Conservation (phyloP, 192 early-diverging fungal genomes). For the Fimicolochytrium jonesii region DNA sequence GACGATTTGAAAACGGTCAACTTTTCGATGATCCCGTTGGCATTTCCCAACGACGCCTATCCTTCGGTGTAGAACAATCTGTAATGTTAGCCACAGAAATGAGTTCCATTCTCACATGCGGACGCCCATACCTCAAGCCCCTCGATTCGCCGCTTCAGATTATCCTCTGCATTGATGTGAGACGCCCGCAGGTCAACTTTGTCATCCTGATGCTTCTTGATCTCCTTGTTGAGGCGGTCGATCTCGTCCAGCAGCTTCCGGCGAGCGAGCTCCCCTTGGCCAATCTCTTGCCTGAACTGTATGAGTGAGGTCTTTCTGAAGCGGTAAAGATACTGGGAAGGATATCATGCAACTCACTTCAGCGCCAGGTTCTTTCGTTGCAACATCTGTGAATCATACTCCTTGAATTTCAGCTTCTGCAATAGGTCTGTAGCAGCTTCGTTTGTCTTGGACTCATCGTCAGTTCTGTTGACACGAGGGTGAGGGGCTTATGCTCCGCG, state of each 20-base stretch:
- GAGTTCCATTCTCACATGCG: too few relatives aligned
- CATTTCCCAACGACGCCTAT: conserved; percentile 30
- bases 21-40: conserved; percentile 45
- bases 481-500: too few relatives aligned
- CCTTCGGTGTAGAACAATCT: too few relatives aligned
- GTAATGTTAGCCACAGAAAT: too few relatives aligned
- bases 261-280: conserved; percentile 19
- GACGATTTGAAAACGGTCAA: conserved; percentile 44
- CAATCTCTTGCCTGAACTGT: conserved; percentile 39
- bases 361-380: conserved; percentile 42
- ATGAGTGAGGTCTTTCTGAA: background rate
- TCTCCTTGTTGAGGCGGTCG: conserved; percentile 20
- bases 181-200: conserved; percentile 15
- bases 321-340: background rate
- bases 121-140: conserved; percentile 32
- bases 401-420: conserved; percentile 45
- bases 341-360: conserved; percentile 35
- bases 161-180: conserved; percentile 24
- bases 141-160: conserved; percentile 30
- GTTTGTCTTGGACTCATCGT: conserved; percentile 26
- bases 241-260: conserved; percentile 24
- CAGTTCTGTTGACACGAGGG: too few relatives aligned
- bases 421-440: conserved; percentile 29
- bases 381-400: conserved; percentile 47
- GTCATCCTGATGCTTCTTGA: conserved; percentile 25